Conservation (phyloP, 495 filamentous ascomycete species). For the Lophium mytilinum region DNA sequence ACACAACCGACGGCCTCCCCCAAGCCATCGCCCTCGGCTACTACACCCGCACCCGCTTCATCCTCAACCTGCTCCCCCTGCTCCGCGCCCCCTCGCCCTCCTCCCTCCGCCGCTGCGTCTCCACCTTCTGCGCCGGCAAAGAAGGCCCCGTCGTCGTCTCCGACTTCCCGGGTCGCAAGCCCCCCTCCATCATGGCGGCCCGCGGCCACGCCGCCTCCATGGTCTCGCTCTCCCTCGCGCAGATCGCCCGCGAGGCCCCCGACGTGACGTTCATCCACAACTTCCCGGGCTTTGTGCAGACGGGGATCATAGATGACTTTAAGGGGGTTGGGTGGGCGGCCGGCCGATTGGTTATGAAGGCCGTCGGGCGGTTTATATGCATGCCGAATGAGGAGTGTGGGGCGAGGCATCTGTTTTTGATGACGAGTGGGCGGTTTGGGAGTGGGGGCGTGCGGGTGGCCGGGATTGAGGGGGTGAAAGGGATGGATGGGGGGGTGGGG, state of each 20-base stretch:
- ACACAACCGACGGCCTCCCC: not conserved
- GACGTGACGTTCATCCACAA: not conserved
- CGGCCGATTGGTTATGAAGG: not conserved
- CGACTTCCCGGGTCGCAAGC: not conserved
- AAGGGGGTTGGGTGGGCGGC: not conserved
- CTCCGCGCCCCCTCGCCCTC: not conserved
- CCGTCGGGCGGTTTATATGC: not conserved
- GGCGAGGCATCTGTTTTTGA: not conserved
- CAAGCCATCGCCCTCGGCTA: not conserved
- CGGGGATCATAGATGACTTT: not conserved
- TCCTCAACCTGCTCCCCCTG: not conserved
- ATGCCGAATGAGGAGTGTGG: not conserved
- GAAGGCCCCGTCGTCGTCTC: not conserved
- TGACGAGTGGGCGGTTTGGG: not conserved
- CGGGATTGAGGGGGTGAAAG: not conserved
- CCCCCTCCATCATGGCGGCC: not conserved
- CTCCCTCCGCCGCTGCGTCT: not conserved
- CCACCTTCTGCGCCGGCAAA: not conserved
- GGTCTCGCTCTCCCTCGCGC: not conserved
- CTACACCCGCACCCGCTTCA: not conserved
- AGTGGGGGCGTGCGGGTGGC: not conserved
- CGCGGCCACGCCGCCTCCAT: not conserved
- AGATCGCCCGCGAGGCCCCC: not conserved
- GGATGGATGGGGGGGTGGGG: not conserved
- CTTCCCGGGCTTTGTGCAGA: not conserved